phyloP scores from a whole-genome alignment of 805 yeast genomes.

The Dipodascopsis uninucleata region DNA sequence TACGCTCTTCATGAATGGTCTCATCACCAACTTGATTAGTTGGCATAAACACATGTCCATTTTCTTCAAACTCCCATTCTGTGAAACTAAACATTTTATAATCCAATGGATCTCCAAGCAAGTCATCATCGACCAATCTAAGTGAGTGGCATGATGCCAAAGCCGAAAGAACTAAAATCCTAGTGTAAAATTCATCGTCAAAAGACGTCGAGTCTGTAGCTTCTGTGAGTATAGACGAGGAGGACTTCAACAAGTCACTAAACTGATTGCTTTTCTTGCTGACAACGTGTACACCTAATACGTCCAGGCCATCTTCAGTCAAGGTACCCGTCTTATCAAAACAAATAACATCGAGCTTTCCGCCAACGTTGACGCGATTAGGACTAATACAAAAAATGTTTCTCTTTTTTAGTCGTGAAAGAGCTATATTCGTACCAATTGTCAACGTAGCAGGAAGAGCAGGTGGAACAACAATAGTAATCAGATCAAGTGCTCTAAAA shows the following conservation, averaged over 20 bases:
- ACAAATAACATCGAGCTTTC: constrained; percentile 83
- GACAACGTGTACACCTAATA: constrained; percentile 56
- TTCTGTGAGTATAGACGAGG: constrained; percentile 12
- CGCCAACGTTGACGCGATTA: constrained; percentile 91
- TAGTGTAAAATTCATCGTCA: constrained; percentile 6
- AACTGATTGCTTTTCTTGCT: constrained; percentile 17
- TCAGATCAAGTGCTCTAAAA: constrained; percentile 84
- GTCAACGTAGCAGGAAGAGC: constrained; percentile 97
- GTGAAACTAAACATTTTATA: constrained; percentile 90
- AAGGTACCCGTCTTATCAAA: constrained; percentile 97
- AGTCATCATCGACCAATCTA: constrained; percentile 68
- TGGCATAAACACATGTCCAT: constrained; percentile 42
- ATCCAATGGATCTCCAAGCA: constrained; percentile 93
- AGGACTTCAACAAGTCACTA: constrained; percentile 7
- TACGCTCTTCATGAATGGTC: constrained; percentile 39
- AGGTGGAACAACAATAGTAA: constrained; percentile 97
- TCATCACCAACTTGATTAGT: constrained; percentile 32
- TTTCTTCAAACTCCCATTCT: constrained; percentile 71
- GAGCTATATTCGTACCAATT: constrained; percentile 91
- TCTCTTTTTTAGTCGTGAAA: constrained; percentile 64
- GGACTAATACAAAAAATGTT: constrained; percentile 89
- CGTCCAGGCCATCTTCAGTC: constrained; percentile 94
- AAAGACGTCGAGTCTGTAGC: constrained; percentile 1
- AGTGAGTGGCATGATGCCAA: constrained; percentile 86
- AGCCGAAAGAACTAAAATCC: constrained; percentile 41